A percentile compares a stretch with the other conserved stretches of the same genome.
phyloP scores from a whole-genome alignment of 129 eudicot genomes.

The Arctium lappa region DNA sequence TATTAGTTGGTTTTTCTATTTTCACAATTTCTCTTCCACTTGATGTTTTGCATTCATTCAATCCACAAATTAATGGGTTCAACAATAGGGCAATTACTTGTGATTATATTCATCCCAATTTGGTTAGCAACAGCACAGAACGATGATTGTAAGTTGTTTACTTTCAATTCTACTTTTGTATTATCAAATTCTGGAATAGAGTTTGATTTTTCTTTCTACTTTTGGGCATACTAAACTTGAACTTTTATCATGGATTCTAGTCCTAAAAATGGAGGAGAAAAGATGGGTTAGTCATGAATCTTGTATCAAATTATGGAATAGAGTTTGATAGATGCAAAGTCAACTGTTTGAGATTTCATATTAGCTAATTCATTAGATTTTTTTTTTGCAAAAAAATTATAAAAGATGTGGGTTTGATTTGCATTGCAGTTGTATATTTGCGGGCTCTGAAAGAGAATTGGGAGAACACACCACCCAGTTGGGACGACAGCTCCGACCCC shows the following conservation, averaged over 20 bases:
- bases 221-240: not conserved
- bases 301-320: no score
- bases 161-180: not conserved
- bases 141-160: conserved; percentile 47
- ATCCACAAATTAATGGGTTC: conserved; percentile 28
- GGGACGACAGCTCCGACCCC: conserved; percentile 51
- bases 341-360: not conserved
- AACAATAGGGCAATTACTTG: conserved; percentile 22
- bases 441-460: conserved; percentile 36
- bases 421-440: conserved; percentile 36
- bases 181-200: not conserved
- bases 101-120: conserved; percentile 36
- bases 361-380: not conserved
- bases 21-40: conserved; percentile 13
- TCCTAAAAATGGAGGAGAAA: not conserved
- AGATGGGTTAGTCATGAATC: no score
- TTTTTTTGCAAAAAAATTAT: not conserved
- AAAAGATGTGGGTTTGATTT: not conserved
- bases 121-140: conserved; percentile 34
- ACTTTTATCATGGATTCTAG: not conserved
- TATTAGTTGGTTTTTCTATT: not conserved
- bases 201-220: not conserved
- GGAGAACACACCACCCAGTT: conserved; percentile 51
- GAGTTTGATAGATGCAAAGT: not conserved
- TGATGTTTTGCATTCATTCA: conserved; percentile 17